phyloP scores from a whole-genome alignment of 2,329 filamentous ascomycete species.

The Cladosporium sp. region DNA sequence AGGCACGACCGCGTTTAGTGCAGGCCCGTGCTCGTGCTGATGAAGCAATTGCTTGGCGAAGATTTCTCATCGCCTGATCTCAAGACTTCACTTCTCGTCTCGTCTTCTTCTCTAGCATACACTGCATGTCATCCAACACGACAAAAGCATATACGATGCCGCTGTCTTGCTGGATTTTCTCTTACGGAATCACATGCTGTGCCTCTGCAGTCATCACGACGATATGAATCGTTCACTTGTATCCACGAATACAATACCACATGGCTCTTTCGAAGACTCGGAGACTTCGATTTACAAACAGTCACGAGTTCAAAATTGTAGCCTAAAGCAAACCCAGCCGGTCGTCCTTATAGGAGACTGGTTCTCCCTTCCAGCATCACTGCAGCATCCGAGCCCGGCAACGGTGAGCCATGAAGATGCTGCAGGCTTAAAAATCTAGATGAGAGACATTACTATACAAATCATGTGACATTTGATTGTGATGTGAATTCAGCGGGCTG shows the following conservation, averaged over 20 bases:
- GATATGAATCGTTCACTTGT: neutral
- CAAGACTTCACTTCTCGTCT: constrained; percentile 5
- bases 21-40: constrained; percentile 8
- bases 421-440: constrained; percentile 62
- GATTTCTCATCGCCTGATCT: constrained; percentile 17
- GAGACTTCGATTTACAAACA: constrained; percentile 65
- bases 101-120: constrained; percentile 4
- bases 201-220: neutral
- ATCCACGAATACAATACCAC: neutral
- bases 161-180: neutral
- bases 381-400: constrained; percentile 77
- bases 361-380: constrained; percentile 70
- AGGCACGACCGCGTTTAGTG: constrained; percentile 5
- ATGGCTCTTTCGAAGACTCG: constrained; percentile 93
- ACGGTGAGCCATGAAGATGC: constrained; percentile 64
- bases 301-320: constrained; percentile 83
- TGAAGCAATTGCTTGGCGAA: constrained; percentile 16
- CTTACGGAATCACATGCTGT: neutral
- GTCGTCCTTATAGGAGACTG: constrained; percentile 22
- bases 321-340: constrained; percentile 72
- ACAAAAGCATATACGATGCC: neutral
- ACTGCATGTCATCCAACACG: neutral
- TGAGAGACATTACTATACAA: constrained; percentile 65
- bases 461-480: neutral
- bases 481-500: neutral